These are phyloP conservation scores for Fraxinus paxiana DNA, from an alignment of 305 asterid genomes.

Conservation along the genomic window DNA sequence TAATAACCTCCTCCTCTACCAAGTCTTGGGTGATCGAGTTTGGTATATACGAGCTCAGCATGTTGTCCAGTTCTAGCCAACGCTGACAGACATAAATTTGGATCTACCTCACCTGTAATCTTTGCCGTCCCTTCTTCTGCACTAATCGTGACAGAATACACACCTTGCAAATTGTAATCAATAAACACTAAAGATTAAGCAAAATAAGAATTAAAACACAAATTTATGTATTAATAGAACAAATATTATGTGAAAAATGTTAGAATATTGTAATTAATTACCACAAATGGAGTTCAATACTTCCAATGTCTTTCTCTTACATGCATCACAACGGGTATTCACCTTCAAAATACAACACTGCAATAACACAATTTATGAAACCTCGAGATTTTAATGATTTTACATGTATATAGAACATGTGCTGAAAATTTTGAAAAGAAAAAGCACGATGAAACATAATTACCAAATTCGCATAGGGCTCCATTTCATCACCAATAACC, in stretches of 20 bases:
- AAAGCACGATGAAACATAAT: not conserved
- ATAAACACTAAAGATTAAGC: not conserved
- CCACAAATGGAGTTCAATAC: conserved; percentile 21
- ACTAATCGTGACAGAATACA: conserved; percentile 23
- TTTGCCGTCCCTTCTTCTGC: conserved; percentile 14
- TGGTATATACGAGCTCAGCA: conserved; percentile 26
- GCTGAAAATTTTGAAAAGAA: not conserved
- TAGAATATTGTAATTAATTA: not conserved
- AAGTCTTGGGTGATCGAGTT: conserved; percentile 29
- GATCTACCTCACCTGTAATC: conserved; percentile 34
- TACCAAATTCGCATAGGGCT: not conserved
- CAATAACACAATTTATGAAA: not conserved
- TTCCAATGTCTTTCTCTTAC: not conserved
- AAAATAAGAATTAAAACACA: not conserved
- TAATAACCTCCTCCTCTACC: not conserved
- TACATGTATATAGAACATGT: not conserved
- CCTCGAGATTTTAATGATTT: not conserved
- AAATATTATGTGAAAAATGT: no score
- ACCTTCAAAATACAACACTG: not conserved
- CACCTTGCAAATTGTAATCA: conserved; percentile 24
- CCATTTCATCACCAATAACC: not conserved
- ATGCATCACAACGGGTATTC: not conserved
- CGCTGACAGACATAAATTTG: conserved; percentile 29
- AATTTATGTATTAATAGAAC: not conserved
- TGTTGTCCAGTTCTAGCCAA: conserved; percentile 30